Evolutionary conservation across 1,139 yeast genomes (phyloP), one percentile per base, ranked within the genome.

Genomic region (Suhomyces bolitotheri): DNA sequence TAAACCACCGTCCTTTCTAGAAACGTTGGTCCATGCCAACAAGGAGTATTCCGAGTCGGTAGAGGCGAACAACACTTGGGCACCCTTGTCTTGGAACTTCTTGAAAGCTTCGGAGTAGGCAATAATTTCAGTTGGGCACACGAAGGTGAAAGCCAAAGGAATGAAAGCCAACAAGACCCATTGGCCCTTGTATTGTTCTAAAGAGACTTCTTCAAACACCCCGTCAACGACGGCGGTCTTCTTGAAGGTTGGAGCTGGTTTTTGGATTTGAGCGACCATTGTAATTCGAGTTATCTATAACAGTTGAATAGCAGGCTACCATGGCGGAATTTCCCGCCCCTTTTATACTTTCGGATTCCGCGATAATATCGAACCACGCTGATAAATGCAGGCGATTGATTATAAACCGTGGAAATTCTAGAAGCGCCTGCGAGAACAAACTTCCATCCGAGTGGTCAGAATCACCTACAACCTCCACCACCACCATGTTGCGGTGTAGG

Each of bases 131-230:
- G 97, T 92, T 66, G 97, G 98, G 73, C 98, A 92, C 50, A 92
- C 97, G 57, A 92, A 92, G 48, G 98, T 92, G 89, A 92, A 92
- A 39, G 97, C 97, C 78, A 90, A 77, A 70, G 98, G 98, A 66
- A 92, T 84, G 76, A 92, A 92, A 50, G 95, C 97, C 60, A 92
- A 78, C 51, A 92, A 73, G 49, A 92, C 96, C 96, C 97, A 92
- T 73, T 92, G 87, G 62, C 97, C 97, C 76, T 84, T 82, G 85
- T 83, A 90, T 73, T 87, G 86, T 59, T 89, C 97, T 56, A 92
- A 81, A 43, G 96, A 77, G 56, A 92, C 78, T 63, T 90, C 96
- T 75, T 90, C 97, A 64, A 92, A 92, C 50, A 78, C 76, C 70
- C 97, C 97, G 73, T 89, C 90, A 55, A 90, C 76, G 59, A 92